Evolutionary conservation across 768 basidiomycete species (phyloP).

Genomic region (Trametes maxima): DNA sequence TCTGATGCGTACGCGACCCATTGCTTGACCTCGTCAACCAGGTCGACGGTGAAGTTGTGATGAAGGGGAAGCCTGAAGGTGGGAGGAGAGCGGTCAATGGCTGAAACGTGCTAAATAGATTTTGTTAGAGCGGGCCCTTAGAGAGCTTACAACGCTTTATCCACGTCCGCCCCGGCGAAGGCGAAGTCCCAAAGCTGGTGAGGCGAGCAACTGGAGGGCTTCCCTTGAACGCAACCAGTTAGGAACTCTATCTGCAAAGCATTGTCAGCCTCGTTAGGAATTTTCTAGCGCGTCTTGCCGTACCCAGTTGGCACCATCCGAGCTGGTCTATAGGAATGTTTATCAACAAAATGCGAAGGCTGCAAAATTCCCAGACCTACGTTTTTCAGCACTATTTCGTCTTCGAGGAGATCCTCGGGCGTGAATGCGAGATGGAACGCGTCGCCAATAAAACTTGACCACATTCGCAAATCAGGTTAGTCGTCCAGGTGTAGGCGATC

Average conservation of each 20-base stretch:
- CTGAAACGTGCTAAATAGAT: not conserved
- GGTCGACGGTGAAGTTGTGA: conserved; percentile 48
- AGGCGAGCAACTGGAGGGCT: conserved; percentile 41
- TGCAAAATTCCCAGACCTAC: conserved; percentile 29
- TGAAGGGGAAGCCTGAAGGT: conserved; percentile 46
- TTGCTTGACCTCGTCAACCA: conserved; percentile 53
- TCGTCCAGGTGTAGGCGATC: not conserved
- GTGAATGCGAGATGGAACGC: conserved; percentile 45
- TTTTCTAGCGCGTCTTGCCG: not conserved
- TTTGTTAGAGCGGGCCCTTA: no score
- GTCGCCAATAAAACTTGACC: conserved; percentile 52
- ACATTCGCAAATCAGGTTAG: not conserved
- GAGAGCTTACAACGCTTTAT: conserved; percentile 16
- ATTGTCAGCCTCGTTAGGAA: not conserved
- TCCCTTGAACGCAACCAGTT: conserved; percentile 52
- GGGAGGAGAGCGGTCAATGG: not conserved
- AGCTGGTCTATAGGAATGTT: conserved; percentile 46
- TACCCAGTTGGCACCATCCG: conserved; percentile 58
- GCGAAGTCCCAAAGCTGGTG: conserved; percentile 59
- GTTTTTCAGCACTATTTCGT: conserved; percentile 49
- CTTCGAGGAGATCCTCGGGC: conserved; percentile 41
- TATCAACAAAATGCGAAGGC: not conserved
- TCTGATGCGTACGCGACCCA: conserved; percentile 48
- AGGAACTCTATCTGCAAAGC: conserved; percentile 49
- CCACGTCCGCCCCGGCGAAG: conserved; percentile 45